A percentile compares a stretch with the other conserved stretches of the same genome.
Conservation (phyloP, 805 yeast species). For the Metschnikowia gruessii region DNA sequence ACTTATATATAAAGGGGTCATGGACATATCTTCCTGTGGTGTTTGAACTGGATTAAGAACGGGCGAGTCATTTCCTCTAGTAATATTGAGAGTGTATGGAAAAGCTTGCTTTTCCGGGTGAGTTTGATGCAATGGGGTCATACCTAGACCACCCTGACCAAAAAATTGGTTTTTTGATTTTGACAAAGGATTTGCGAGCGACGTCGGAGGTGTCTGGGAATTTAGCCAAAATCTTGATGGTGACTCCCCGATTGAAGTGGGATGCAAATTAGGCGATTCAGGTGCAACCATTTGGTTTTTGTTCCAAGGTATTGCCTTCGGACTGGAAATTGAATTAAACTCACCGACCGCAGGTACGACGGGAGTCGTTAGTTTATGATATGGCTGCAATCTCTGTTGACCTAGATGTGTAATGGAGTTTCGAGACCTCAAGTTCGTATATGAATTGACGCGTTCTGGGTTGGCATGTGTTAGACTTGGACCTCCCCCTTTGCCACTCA, state of each 20-base stretch:
- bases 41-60: conserved; percentile 41
- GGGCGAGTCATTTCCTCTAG: conserved; percentile 30
- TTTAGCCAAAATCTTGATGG: conserved; percentile 54
- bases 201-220: conserved; percentile 51
- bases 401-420: conserved; percentile 24
- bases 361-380: conserved; percentile 31
- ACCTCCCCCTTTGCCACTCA: conserved; percentile 3
- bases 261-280: conserved; percentile 51
- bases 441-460: conserved; percentile 20
- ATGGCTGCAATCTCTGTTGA: conserved; percentile 38
- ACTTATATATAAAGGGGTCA: conserved; percentile 38
- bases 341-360: conserved; percentile 12
- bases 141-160: conserved; percentile 4
- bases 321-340: conserved; percentile 16
- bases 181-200: conserved; percentile 24
- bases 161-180: conserved; percentile 18
- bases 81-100: conserved; percentile 1
- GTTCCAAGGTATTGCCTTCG: conserved; percentile 32
- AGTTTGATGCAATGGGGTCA: conserved; percentile 1
- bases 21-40: conserved; percentile 41
- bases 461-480: conserved; percentile 5
- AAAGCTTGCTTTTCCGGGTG: conserved; percentile 1
- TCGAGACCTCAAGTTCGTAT: conserved; percentile 17
- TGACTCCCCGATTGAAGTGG: conserved; percentile 51
- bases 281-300: conserved; percentile 30